Base-by-base conservation (phyloP, 108 stramenopile genomes). In the Fistulifera solaris region DNA sequence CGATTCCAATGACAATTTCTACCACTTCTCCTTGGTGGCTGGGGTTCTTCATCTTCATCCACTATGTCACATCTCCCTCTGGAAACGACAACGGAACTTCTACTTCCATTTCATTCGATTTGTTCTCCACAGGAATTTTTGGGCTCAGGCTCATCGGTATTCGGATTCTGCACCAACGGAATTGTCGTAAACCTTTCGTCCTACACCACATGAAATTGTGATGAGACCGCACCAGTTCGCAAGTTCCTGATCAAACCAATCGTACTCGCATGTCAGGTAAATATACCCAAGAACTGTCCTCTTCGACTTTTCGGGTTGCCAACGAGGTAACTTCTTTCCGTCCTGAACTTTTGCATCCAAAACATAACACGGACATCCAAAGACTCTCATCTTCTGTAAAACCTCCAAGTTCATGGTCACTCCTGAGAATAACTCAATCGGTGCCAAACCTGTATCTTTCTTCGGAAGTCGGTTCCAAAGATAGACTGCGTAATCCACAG, bases 201-300 rank as follows among this genome's bases (percentile, higher is more conserved):
- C 27, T 63, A 71, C 12, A 82, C 68, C 4, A 73, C 38, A 64
- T 80, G 74, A 38, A 46, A 76, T 42, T 80, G 78, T 15, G 74
- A 60, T 24, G 41, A 48, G n/a, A 80, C 35, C 28, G 31, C 4
- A n/a, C 68, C 62, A 1, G 76, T 75, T 0, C 22, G 12, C 0
- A 72, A 27, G 49, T 78, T 82, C 17, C 61, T 35, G 15, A 82
- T 64, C 13, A 63, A 43, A 0, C 71, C 67, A 18, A 82, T 61
- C 0, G 48, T 60, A 8, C 65, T 57, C 7, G 81, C 71, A 38
- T 78, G 76, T 4, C 50, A 12, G 0, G 59, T 10, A 0, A 67
- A 75, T 24, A 71, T 57, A 7, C 81, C 76, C 23, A 78, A 38
- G 40, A 45, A 45, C 21, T 18, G 44, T 8, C 19, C 21, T 45